These are phyloP conservation scores for Nannochloropsis limnetica DNA, from an alignment of 352 stramenopile genomes.

Conservation along the genomic window DNA sequence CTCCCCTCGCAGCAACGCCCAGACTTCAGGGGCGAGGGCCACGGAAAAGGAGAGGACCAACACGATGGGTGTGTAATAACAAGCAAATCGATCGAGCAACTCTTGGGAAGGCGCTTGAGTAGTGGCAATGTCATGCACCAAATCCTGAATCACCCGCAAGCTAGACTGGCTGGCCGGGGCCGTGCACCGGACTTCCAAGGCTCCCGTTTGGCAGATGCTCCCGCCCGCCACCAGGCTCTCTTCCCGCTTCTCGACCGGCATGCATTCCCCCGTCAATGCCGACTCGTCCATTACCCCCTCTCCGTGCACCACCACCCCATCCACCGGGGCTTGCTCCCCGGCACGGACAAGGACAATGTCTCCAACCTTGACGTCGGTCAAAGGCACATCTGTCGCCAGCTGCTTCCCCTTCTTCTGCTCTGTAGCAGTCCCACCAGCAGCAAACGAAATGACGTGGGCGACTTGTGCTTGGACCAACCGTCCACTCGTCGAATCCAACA, in stretches of 20 bases:
- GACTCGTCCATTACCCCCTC: conserved; percentile 7
- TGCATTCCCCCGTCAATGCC: conserved; percentile 8
- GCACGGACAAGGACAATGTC: background rate
- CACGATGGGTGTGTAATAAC: background rate
- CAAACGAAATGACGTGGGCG: conserved; percentile 10
- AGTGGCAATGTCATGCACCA: conserved; percentile 29
- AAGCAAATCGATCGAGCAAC: background rate
- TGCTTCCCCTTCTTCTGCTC: background rate
- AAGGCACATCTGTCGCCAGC: background rate
- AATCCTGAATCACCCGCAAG: conserved; percentile 21
- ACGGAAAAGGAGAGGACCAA: background rate
- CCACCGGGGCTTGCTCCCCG: conserved; percentile 10
- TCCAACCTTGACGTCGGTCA: background rate
- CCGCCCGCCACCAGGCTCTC: background rate
- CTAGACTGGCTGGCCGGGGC: conserved; percentile 13
- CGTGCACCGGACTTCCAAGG: background rate
- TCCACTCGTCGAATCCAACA: background rate
- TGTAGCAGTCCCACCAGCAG: background rate
- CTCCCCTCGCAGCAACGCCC: background rate
- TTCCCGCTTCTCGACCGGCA: conserved; percentile 8
- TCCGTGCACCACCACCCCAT: conserved; percentile 19
- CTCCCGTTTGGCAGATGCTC: background rate
- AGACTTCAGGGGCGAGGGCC: conserved; percentile 1
- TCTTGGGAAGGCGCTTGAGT: conserved; percentile 12
- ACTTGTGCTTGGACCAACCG: background rate